These are phyloP conservation scores for Sporothrix phasma DNA, from an alignment of 2,329 filamentous ascomycete species.

Conservation along the genomic window DNA sequence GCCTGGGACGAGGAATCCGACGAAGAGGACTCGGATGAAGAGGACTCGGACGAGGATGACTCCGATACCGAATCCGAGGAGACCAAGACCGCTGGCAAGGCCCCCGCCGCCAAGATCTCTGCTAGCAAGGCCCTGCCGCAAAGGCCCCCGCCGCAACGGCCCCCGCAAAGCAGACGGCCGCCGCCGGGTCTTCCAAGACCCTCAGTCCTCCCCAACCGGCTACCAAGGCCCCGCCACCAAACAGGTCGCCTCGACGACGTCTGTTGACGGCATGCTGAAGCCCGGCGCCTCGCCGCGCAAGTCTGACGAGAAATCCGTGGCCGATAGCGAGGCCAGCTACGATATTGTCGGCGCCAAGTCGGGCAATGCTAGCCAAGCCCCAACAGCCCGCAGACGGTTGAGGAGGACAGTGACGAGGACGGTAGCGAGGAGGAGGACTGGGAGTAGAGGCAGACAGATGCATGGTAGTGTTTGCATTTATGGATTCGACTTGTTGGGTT, in stretches of 20 bases:
- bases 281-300: constrained; percentile 51
- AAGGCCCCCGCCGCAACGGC: constrained; percentile 1
- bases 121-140: neutral
- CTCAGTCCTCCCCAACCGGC: constrained; percentile 41
- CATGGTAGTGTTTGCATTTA: constrained; percentile 17
- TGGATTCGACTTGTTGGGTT: neutral
- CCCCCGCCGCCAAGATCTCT: constrained; percentile 11
- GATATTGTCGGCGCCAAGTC: constrained; percentile 77
- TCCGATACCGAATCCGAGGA: constrained; percentile 19
- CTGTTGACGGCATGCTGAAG: constrained; percentile 41
- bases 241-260: constrained; percentile 2
- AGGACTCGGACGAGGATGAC: constrained; percentile 32
- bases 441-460: constrained; percentile 42
- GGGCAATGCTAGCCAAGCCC: constrained; percentile 71
- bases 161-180: constrained; percentile 32
- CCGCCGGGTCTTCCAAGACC: constrained; percentile 49
- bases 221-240: constrained; percentile 19
- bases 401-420: constrained; percentile 57
- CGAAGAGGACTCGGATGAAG: constrained; percentile 17
- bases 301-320: constrained; percentile 81
- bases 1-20: constrained; percentile 51
- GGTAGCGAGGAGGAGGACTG: constrained; percentile 68
- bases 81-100: constrained; percentile 21
- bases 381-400: constrained; percentile 48
- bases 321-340: constrained; percentile 92